A percentile compares a stretch with the other conserved stretches of the same genome.
Conservation (phyloP, 176 grass and related monocot species). For the Oryza meridionalis region DNA sequence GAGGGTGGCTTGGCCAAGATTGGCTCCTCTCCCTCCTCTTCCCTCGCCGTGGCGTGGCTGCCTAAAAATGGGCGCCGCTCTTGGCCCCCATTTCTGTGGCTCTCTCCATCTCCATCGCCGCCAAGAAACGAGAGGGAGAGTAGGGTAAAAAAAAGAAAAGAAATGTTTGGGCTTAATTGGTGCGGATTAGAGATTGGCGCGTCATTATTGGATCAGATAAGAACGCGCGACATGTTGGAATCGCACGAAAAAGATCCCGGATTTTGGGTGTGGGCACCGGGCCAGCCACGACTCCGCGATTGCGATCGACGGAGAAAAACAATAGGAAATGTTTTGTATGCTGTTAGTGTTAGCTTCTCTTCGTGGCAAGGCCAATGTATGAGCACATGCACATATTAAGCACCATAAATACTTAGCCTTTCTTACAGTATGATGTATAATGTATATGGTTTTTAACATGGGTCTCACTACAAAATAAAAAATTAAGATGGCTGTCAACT, state of each 20-base stretch:
- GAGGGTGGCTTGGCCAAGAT: slow-evolving; percentile 47
- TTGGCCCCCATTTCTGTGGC: slow-evolving; percentile 49
- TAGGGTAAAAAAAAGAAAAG: neutral
- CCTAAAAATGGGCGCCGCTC: slow-evolving; percentile 52
- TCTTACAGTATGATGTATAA: too few relatives aligned
- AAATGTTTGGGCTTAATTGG: slow-evolving; percentile 28
- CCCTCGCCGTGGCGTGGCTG: neutral
- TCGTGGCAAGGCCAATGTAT: too few relatives aligned
- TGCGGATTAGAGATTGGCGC: slow-evolving; percentile 27
- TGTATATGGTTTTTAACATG: too few relatives aligned
- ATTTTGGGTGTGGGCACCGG: neutral
- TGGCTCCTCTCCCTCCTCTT: slow-evolving; percentile 25
- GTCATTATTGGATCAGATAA: slow-evolving; percentile 22
- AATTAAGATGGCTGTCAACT: too few relatives aligned
- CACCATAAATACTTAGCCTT: too few relatives aligned
- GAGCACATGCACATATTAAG: too few relatives aligned
- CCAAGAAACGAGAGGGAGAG: slow-evolving; percentile 7
- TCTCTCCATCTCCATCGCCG: slow-evolving; percentile 26
- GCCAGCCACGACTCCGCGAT: neutral
- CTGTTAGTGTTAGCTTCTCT: too few relatives aligned
- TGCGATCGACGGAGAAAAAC: too few relatives aligned
- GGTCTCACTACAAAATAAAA: too few relatives aligned
- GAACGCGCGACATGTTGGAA: slow-evolving; percentile 22
- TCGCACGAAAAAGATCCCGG: slow-evolving; percentile 25
- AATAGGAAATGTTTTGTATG: too few relatives aligned